Evolutionary conservation across 2,329 filamentous ascomycete genomes (phyloP).

Genomic region (Fusarium tuaranense): DNA sequence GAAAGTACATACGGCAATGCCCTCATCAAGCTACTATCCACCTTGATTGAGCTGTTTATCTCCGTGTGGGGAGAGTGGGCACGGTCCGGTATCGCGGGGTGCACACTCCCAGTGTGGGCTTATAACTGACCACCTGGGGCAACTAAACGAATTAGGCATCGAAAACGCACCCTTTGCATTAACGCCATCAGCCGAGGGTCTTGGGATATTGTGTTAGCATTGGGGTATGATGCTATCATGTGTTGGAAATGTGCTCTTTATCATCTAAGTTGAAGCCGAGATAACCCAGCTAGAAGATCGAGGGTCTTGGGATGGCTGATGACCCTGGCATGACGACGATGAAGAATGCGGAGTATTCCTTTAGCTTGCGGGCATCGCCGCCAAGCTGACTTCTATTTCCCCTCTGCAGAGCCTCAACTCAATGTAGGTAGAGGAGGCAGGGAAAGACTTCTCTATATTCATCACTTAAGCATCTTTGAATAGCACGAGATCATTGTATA

Average conservation of each 20-base stretch:
- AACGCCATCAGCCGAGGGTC: not conserved
- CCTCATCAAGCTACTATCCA: not conserved
- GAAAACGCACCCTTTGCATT: not conserved
- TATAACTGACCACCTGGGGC: not conserved
- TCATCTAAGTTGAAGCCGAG: too few species aligned
- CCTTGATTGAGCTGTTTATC: not conserved
- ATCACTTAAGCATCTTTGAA: not conserved
- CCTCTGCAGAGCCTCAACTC: too few species aligned
- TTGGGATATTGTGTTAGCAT: not conserved
- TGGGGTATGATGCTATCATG: too few species aligned
- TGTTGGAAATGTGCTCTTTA: too few species aligned
- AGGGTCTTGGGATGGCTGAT: not conserved
- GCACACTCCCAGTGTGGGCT: not conserved
- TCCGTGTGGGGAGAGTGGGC: not conserved
- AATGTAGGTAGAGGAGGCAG: too few species aligned
- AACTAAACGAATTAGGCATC: not conserved
- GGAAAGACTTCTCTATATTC: not conserved
- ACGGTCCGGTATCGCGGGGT: not conserved
- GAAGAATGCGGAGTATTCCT: not conserved
- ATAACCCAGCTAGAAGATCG: too few species aligned
- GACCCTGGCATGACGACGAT: not conserved
- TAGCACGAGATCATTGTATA: not conserved
- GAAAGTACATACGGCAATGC: not conserved
- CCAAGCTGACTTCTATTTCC: too few species aligned
- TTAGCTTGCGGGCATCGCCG: too few species aligned